A percentile compares a stretch with the other conserved stretches of the same genome.
These are phyloP conservation scores for Erodium trifolium DNA, from an alignment of 441 rosid genomes.

Conservation along the genomic window DNA sequence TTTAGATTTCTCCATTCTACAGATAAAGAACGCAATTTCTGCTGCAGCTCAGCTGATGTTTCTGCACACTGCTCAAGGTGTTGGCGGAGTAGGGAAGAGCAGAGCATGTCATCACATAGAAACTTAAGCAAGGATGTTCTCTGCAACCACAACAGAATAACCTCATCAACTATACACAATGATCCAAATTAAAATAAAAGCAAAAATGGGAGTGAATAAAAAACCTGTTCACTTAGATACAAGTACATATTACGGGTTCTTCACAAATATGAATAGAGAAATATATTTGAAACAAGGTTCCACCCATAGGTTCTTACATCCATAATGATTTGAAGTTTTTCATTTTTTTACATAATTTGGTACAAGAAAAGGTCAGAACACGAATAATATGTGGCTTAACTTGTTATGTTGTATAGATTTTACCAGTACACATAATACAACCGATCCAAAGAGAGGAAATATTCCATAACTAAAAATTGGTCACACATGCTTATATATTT, in stretches of 20 bases:
- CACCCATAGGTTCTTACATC: not conserved
- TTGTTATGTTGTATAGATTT: not conserved
- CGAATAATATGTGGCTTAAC: not conserved
- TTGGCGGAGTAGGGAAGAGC: conserved; percentile 70
- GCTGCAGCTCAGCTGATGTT: conserved; percentile 67
- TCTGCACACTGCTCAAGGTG: conserved; percentile 92
- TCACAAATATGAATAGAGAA: not conserved
- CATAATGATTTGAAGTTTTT: not conserved
- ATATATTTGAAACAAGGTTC: not conserved
- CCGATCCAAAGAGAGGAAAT: not conserved
- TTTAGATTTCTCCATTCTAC: conserved; percentile 63
- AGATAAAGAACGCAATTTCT: conserved; percentile 63
- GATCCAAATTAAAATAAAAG: conserved; percentile 10
- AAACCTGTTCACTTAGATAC: not conserved
- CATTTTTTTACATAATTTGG: not conserved
- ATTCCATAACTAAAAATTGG: not conserved
- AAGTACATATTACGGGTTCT: not conserved
- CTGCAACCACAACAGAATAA: conserved; percentile 42
- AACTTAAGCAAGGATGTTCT: conserved; percentile 71
- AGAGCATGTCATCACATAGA: conserved; percentile 87
- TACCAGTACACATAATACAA: not conserved
- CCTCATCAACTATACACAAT: conserved; percentile 1
- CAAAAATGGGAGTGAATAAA: not conserved
- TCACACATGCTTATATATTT: not conserved
- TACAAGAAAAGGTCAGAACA: not conserved